Conservation (phyloP, 2,329 filamentous ascomycete genomes). For the Aspergillus flavus region DNA sequence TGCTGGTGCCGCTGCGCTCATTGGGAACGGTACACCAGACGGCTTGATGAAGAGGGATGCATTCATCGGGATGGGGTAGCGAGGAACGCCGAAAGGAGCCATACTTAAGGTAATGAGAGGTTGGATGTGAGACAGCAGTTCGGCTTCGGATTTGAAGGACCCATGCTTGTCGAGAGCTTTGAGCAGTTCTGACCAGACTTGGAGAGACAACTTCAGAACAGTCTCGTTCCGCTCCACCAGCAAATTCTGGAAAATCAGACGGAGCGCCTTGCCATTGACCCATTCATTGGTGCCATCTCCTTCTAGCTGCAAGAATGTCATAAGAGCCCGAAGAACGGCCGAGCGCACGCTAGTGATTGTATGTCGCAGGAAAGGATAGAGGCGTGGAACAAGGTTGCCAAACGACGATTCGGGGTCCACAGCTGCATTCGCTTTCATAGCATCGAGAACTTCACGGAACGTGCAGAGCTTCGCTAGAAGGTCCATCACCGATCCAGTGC, state of each 20-base stretch:
- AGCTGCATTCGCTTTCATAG: constrained; percentile 88
- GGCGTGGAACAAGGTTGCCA: constrained; percentile 83
- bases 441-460: constrained; percentile 86
- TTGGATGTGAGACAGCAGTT: constrained; percentile 75
- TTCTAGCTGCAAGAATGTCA: constrained; percentile 89
- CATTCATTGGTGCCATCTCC: constrained; percentile 79
- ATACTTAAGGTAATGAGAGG: constrained; percentile 83
- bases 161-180: constrained; percentile 64
- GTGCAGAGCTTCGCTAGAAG: constrained; percentile 92
- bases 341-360: constrained; percentile 95
- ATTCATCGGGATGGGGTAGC: constrained; percentile 92
- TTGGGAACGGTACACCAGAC: constrained; percentile 80
- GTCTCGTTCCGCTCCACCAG: constrained; percentile 87
- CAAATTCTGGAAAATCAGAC: constrained; percentile 92
- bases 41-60: constrained; percentile 86
- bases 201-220: constrained; percentile 78
- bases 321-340: constrained; percentile 86
- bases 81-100: constrained; percentile 88
- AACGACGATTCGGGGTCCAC: constrained; percentile 87
- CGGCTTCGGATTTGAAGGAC: constrained; percentile 66
- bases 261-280: constrained; percentile 86
- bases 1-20: constrained; percentile 39
- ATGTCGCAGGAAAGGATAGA: constrained; percentile 95
- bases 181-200: constrained; percentile 83
- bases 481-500: constrained; percentile 98